A percentile compares a stretch with the other conserved stretches of the same genome.
Conservation (phyloP, 108 stramenopile species). For the Aurantiochytrium sp. region DNA sequence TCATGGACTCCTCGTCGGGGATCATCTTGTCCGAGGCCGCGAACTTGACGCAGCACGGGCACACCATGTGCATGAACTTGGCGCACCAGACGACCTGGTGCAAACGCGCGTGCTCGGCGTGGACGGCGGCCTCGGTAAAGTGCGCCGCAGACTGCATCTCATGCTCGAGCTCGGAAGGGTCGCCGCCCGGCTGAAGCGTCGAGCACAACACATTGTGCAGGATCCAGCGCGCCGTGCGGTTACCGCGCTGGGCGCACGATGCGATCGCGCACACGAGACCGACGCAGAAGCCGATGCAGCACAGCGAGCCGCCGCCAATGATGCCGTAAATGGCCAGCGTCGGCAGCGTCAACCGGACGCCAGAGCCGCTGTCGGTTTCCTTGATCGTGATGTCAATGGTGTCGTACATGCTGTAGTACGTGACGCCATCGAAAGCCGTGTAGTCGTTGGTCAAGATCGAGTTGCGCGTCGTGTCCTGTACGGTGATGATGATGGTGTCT, state of each 20-base stretch:
- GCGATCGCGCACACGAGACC: background rate
- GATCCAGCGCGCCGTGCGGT: background rate
- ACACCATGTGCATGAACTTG: background rate
- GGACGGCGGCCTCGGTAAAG: background rate
- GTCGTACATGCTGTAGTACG: background rate
- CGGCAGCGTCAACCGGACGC: background rate
- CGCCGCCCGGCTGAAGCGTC: background rate
- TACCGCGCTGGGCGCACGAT: background rate
- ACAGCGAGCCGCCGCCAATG: background rate
- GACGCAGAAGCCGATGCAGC: background rate
- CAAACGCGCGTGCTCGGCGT: background rate
- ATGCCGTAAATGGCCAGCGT: background rate
- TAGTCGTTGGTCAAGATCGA: background rate
- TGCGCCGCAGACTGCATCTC: background rate
- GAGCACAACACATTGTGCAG: background rate
- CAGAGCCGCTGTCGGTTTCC: background rate
- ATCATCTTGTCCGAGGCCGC: background rate
- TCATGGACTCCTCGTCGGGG: background rate
- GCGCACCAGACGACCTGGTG: background rate
- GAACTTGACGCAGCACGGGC: constrained; percentile 30
- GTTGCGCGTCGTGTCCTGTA: background rate
- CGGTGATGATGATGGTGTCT: background rate
- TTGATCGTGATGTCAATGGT: background rate
- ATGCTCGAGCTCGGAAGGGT: background rate
- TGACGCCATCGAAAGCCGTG: background rate